phyloP scores from a whole-genome alignment of 2,329 filamentous ascomycete genomes.

The Neocucurbitaria cava region DNA sequence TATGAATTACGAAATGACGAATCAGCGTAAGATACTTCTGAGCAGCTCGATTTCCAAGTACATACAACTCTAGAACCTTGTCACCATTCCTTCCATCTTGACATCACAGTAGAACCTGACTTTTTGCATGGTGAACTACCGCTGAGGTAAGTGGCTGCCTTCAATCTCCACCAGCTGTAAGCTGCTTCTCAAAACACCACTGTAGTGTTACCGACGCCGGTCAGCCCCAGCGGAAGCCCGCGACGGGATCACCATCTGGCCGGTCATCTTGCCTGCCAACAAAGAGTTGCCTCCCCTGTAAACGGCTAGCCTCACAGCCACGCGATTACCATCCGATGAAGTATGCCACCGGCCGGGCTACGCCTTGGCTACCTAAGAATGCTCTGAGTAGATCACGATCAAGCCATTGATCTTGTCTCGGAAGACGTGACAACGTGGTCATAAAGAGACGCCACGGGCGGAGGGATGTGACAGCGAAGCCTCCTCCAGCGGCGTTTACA shows the following conservation, averaged over 20 bases:
- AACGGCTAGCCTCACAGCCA: conserved; percentile 2
- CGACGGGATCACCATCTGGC: neutral
- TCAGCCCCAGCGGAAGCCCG: neutral
- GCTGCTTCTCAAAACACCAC: neutral
- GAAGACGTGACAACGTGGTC: neutral
- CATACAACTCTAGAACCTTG: neutral
- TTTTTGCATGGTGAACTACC: neutral
- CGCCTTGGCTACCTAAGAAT: neutral
- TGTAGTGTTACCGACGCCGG: neutral
- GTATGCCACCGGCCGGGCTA: neutral
- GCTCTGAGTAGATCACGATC: neutral
- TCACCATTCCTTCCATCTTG: neutral
- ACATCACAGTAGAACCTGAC: neutral
- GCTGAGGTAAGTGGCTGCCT: neutral
- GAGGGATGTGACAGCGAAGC: neutral
- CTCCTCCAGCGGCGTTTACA: conserved; percentile 2
- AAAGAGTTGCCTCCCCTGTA: neutral
- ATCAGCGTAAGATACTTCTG: neutral
- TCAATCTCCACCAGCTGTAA: neutral
- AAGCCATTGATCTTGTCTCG: neutral
- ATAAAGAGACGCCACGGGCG: neutral
- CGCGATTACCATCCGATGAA: neutral
- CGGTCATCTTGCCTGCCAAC: neutral
- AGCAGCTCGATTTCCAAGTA: no score
- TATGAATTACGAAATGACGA: conserved; percentile 9